These are phyloP conservation scores for Triticum aestivum DNA, from an alignment of 176 grass and related monocot genomes.

Conservation along the genomic window DNA sequence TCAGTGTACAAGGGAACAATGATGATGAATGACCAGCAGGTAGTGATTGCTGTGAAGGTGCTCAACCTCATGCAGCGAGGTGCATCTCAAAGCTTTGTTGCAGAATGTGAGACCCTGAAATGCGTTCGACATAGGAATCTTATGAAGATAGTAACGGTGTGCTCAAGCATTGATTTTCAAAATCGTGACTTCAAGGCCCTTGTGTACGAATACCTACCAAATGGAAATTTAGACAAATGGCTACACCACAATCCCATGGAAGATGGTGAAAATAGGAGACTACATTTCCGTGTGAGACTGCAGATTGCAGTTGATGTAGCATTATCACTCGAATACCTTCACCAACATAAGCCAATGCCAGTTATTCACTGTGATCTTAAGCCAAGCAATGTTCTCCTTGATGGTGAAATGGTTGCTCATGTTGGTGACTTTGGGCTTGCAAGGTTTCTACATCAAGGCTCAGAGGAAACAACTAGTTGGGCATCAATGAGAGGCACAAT, in stretches of 20 bases:
- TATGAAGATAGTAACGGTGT: slow-evolving; percentile 1
- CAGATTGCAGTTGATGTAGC: background rate
- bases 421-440: slow-evolving; percentile 9
- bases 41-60: background rate
- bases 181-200: background rate
- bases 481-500: slow-evolving; percentile 3
- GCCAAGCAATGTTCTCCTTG: slow-evolving; percentile 11
- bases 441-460: background rate
- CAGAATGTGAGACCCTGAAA: background rate
- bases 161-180: background rate
- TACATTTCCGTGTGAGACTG: background rate
- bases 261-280: background rate
- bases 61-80: background rate
- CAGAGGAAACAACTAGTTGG: background rate
- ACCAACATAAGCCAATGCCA: slow-evolving; percentile 4
- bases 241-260: background rate
- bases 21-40: background rate
- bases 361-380: slow-evolving; percentile 4
- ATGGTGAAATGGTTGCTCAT: background rate
- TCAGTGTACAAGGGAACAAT: background rate
- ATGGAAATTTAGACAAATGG: slow-evolving; percentile 18
- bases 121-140: background rate
- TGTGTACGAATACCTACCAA: background rate
- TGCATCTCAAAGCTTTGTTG: background rate
- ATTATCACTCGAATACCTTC: background rate